Base-by-base conservation (phyloP, 331 rosid genomes). In the Arachis monticola region DNA sequence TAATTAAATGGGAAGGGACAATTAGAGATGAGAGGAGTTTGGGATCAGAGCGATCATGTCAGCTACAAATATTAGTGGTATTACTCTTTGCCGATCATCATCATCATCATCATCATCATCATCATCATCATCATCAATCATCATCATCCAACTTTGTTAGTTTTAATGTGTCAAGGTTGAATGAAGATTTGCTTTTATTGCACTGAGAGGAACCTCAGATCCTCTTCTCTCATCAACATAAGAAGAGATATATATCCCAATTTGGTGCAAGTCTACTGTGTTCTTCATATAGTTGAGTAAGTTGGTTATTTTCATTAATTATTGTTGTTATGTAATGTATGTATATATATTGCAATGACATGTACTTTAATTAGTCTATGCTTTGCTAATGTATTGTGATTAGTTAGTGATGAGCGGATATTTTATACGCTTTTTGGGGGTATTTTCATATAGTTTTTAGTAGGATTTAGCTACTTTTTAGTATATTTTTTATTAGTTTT, bases 121-220 rank as follows among this genome's bases (percentile, higher is more conserved):
- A n/a, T n/a, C n/a, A n/a, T n/a, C n/a, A n/a, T n/a, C n/a, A n/a
- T n/a, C n/a, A n/a, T n/a, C n/a, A 32, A 2, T 14, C 22, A 17
- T 17, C 22, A 17, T 17, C 22, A 17, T 17, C 74, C 89, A 81
- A 82, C 95, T 86, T 84, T 84, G 77, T 84, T 76, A 76, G 79
- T 89, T 85, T 91, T 84, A 78, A 78, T 79, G 79, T 56, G 79
- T 81, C 79, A 91, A 78, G 92, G 95, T 83, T 91, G 91, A 82
- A 35, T 35, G 40, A 35, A 35, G 62, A 79, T 57, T 72, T 61
- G 14, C 45, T 40, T 57, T 74, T 67, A 56, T 87, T 92, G 96
- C 88, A 92, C 97, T 85, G 98, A 93, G 98, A 93, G 92, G 98
- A 93, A 91, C 98, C 93, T 91, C 97, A 88, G 98, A 93, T 93